Evolutionary conservation across 2,329 filamentous ascomycete genomes (phyloP).

Genomic region (Phyllosticta capitalensis): DNA sequence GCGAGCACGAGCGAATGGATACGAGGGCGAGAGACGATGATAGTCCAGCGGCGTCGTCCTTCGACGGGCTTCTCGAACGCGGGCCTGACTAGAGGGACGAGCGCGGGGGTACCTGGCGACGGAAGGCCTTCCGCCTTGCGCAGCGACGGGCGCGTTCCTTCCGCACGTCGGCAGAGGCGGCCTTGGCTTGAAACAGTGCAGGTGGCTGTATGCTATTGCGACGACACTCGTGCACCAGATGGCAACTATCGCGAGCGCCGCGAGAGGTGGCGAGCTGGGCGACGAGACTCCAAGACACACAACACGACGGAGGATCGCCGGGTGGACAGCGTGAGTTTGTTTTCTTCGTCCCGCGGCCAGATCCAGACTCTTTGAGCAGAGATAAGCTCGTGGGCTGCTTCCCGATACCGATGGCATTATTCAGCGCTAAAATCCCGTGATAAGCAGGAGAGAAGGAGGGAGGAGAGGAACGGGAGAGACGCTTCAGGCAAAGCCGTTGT

Average conservation of each 20-base stretch:
- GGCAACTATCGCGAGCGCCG: neutral
- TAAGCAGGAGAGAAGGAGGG: neutral
- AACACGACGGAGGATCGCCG: too few relatives aligned
- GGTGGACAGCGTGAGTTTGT: neutral
- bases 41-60: too few relatives aligned
- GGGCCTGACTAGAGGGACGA: neutral
- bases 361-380: neutral
- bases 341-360: too few relatives aligned
- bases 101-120: conserved; percentile 1
- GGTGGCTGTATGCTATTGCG: neutral
- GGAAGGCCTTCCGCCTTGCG: neutral
- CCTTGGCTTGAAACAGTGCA: neutral
- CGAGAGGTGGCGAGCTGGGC: neutral
- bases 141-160: neutral
- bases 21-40: neutral
- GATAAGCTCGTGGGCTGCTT: neutral
- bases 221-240: neutral
- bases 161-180: neutral
- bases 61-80: neutral
- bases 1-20: too few relatives aligned
- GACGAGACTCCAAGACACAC: too few relatives aligned
- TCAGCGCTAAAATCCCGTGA: neutral
- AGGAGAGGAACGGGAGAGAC: neutral
- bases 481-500: too few relatives aligned
- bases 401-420: neutral